A percentile compares a stretch with the other conserved stretches of the same genome.
Conservation (phyloP, 257 asterid species). For the Ligustrum vulgare region DNA sequence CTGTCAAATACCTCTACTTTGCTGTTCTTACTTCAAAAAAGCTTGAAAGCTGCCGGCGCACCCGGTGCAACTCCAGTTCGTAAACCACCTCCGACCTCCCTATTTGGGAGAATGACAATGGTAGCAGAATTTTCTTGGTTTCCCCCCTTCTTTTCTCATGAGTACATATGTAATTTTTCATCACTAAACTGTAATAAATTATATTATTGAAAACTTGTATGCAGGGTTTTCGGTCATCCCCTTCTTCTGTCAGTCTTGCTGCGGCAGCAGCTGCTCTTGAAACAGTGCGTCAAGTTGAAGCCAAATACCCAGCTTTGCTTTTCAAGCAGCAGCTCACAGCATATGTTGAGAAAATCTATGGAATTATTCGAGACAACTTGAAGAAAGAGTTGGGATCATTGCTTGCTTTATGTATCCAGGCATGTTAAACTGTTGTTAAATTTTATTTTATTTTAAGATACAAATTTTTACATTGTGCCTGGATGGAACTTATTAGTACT, state of each 20-base stretch:
- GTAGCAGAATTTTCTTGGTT: slow-evolving; percentile 41
- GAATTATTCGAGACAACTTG: slow-evolving; percentile 94
- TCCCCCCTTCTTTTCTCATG: neutral
- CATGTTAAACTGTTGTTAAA: slow-evolving; percentile 17
- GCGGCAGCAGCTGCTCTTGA: slow-evolving; percentile 91
- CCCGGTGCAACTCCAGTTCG: slow-evolving; percentile 77
- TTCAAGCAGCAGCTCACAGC: slow-evolving; percentile 99
- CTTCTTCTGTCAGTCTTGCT: slow-evolving; percentile 70
- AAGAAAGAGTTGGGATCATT: slow-evolving; percentile 82
- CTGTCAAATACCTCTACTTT: slow-evolving; percentile 89
- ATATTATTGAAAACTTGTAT: slow-evolving; percentile 20
- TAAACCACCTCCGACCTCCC: slow-evolving; percentile 83
- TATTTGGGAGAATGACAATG: slow-evolving; percentile 98
- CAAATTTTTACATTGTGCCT: neutral
- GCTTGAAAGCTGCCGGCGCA: slow-evolving; percentile 67
- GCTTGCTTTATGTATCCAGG: slow-evolving; percentile 93
- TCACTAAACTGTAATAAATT: neutral
- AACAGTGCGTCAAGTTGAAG: slow-evolving; percentile 94
- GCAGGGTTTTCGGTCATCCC: slow-evolving; percentile 97
- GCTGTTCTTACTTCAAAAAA: slow-evolving; percentile 87
- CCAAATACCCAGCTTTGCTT: slow-evolving; percentile 94
- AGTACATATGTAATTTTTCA: neutral
- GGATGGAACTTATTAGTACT: neutral
- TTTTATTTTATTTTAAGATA: neutral
- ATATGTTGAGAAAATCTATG: slow-evolving; percentile 96